Evolutionary conservation across 768 basidiomycete genomes (phyloP), one percentile per base, ranked within the genome.

Genomic region (Psilocybe subaeruginosa): DNA sequence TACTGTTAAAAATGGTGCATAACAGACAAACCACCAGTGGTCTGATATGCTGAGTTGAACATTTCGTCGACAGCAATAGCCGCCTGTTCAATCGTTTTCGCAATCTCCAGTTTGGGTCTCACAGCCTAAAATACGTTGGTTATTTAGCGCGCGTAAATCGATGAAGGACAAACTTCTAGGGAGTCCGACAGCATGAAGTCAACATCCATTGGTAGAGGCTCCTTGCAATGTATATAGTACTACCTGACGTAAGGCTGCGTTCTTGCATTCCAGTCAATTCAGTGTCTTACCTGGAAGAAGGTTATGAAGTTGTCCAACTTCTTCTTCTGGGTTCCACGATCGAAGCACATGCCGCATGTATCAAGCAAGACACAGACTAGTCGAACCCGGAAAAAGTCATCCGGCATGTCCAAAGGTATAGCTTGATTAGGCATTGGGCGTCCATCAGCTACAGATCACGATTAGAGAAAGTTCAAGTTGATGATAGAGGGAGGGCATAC

Each of bases 181-280:
- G 97, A 97, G 73, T 99, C 97, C 0, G 88, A 87, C 6, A 97
- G 74, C 94, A 98, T 97, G 75, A 99, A 99, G 56, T 97, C 96
- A 9, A 97, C 91, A 64, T 99, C 97, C 95, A 98, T 96, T 0
- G 97, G 90, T n/a, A 96, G 73, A 23, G 87, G 80, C 48, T 88
- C 83, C 76, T 99, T 99, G 78, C 92, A 93, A n/a, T 89, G 81
- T 14, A 92, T 80, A 73, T 99, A 99, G 60, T 95, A 89, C 86
- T 89, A 61, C 30, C 30, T n/a, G 29, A 39, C 3, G 45, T 35
- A 45, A 49, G 8, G 43, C 58, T 14, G 59, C 54, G 16, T 11
- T 19, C 30, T 27, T 45, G 16, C 19, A n/a, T 16, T 16, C 16
- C 2, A 12, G 6, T 4, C n/a, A 17, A 8, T 23, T 23, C 3